These are phyloP conservation scores for Candida sanyaensis DNA, from an alignment of 1,139 yeast genomes.

Conservation along the genomic window DNA sequence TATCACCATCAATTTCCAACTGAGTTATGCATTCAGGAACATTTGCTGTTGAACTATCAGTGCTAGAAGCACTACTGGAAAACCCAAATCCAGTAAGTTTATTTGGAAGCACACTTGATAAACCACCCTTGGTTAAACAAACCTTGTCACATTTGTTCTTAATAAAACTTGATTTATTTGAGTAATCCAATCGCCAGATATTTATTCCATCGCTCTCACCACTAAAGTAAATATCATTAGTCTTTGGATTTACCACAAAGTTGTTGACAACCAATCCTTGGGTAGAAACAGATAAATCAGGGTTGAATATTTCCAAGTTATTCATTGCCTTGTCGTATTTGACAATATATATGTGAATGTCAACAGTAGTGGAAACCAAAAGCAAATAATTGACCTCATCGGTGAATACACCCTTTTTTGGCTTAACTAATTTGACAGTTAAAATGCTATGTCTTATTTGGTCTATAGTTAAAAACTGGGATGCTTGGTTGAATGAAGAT, in stretches of 20 bases:
- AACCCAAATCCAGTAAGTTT: slow-evolving; percentile 45
- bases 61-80: slow-evolving; percentile 12
- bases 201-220: slow-evolving; percentile 77
- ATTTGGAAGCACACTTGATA: slow-evolving; percentile 60
- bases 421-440: slow-evolving; percentile 74
- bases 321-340: slow-evolving; percentile 52
- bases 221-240: slow-evolving; percentile 81
- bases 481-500: slow-evolving; percentile 47
- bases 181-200: slow-evolving; percentile 85
- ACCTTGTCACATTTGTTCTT: slow-evolving; percentile 80
- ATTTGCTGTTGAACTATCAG: slow-evolving; percentile 14
- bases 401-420: slow-evolving; percentile 79
- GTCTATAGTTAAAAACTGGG: slow-evolving; percentile 79
- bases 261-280: slow-evolving; percentile 76
- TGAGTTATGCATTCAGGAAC: slow-evolving; percentile 62
- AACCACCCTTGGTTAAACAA: slow-evolving; percentile 71
- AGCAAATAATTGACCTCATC: slow-evolving; percentile 73
- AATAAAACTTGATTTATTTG: slow-evolving; percentile 88
- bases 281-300: slow-evolving; percentile 77
- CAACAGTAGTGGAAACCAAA: slow-evolving; percentile 77
- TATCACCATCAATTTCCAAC: slow-evolving; percentile 71
- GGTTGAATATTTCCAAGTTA: slow-evolving; percentile 73
- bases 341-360: slow-evolving; percentile 75
- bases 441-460: slow-evolving; percentile 79
- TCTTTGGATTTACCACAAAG: slow-evolving; percentile 57